phyloP scores from a whole-genome alignment of 1,139 yeast genomes.

The Yamadazyma dushanensis region DNA sequence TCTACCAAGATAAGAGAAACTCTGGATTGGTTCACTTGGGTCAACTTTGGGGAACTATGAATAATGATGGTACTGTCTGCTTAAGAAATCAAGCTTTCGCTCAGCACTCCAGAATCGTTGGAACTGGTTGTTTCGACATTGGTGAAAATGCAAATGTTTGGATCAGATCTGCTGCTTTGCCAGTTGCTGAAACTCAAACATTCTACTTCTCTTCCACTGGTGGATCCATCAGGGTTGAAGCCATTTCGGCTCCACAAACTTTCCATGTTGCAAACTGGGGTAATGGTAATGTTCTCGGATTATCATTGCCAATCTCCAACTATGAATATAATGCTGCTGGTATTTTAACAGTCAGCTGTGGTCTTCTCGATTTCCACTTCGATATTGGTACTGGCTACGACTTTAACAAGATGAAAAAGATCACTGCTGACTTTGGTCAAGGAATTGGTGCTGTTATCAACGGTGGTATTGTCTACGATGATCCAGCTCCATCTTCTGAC shows the following conservation, averaged over 20 bases:
- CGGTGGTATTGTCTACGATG: conserved; percentile 19
- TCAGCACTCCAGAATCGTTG: conserved; percentile 19
- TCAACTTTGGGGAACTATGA: conserved; percentile 12
- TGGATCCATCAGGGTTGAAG: conserved; percentile 19
- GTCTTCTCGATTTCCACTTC: conserved; percentile 14
- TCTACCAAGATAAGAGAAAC: conserved; percentile 25
- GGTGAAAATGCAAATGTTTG: conserved; percentile 18
- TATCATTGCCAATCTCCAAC: conserved; percentile 16
- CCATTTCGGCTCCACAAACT: conserved; percentile 20
- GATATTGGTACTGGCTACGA: conserved; percentile 22
- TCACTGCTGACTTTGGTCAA: conserved; percentile 17
- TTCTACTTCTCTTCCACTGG: conserved; percentile 17
- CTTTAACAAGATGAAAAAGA: conserved; percentile 14
- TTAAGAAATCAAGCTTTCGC: conserved; percentile 19
- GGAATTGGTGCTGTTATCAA: conserved; percentile 16
- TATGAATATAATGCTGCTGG: conserved; percentile 16
- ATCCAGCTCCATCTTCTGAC: conserved; percentile 16
- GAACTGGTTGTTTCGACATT: conserved; percentile 23
- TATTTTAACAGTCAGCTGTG: conserved; percentile 12
- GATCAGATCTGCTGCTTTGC: conserved; percentile 15
- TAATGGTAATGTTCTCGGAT: conserved; percentile 22
- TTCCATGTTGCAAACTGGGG: conserved; percentile 27
- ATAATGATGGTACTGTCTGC: conserved; percentile 24
- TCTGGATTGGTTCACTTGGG: conserved; percentile 24
- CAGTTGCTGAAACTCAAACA: conserved; percentile 16